A percentile compares a stretch with the other conserved stretches of the same genome.
Evolutionary conservation across 805 yeast genomes (phyloP).

Genomic region (Vanderwaltozyma yarrowii): DNA sequence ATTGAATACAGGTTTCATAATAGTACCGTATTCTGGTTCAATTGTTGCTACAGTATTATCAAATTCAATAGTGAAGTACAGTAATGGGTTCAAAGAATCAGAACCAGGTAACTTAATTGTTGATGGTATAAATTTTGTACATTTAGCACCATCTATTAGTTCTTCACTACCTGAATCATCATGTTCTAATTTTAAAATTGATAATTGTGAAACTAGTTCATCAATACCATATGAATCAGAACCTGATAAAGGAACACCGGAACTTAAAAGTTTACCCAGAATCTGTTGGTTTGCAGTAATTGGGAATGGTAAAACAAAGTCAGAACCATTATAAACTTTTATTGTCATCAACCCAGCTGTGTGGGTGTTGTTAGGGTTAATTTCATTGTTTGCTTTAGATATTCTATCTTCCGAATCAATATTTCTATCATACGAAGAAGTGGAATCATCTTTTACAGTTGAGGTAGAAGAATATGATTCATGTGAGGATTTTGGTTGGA

Average conservation of each 20-base stretch:
- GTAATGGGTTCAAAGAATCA: slow-evolving; percentile 51
- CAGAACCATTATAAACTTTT: slow-evolving; percentile 60
- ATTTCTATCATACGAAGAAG: background rate
- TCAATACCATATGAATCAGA: slow-evolving; percentile 11
- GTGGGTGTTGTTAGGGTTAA: background rate
- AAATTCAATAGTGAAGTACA: slow-evolving; percentile 81
- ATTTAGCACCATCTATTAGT: slow-evolving; percentile 21
- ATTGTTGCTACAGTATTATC: slow-evolving; percentile 86
- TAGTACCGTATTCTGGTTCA: slow-evolving; percentile 75
- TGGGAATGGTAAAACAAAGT: slow-evolving; percentile 58
- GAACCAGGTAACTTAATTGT: slow-evolving; percentile 43
- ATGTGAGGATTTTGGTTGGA: slow-evolving; percentile 6
- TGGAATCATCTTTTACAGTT: slow-evolving; percentile 9
- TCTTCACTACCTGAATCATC: slow-evolving; percentile 26
- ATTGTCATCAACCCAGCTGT: slow-evolving; percentile 60
- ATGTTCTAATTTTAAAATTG: slow-evolving; percentile 12
- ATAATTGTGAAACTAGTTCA: slow-evolving; percentile 13
- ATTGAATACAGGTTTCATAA: slow-evolving; percentile 69
- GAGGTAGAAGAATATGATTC: slow-evolving; percentile 16
- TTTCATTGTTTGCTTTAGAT: background rate
- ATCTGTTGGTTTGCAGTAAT: slow-evolving; percentile 52
- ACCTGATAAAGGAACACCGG: slow-evolving; percentile 31
- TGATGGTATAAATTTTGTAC: slow-evolving; percentile 36
- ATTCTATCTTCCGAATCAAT: too few relatives aligned
- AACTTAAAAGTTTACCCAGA: slow-evolving; percentile 47